These are phyloP conservation scores for Exophiala bonariae DNA, from an alignment of 2,329 filamentous ascomycete genomes.

Conservation along the genomic window DNA sequence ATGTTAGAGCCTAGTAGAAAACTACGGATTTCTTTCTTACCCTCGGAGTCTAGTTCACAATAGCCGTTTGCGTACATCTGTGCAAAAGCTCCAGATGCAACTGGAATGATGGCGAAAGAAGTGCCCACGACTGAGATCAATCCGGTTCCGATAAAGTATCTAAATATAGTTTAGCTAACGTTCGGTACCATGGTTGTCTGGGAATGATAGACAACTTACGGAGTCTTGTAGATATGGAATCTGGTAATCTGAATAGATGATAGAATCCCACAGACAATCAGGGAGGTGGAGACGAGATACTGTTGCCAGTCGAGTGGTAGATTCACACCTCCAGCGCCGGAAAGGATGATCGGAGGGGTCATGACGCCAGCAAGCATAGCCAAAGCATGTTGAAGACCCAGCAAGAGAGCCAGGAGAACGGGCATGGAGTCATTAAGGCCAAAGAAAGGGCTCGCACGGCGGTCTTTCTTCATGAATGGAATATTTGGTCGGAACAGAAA, in stretches of 20 bases:
- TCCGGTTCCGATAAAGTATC: constrained; percentile 64
- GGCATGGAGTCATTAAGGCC: constrained; percentile 69
- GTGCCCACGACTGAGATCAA: constrained; percentile 68
- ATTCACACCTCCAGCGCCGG: constrained; percentile 57
- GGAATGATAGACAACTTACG: constrained; percentile 26
- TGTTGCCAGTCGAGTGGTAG: constrained; percentile 55
- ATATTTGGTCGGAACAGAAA: constrained; percentile 81
- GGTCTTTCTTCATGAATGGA: constrained; percentile 72
- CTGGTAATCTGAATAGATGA: constrained; percentile 67
- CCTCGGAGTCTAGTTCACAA: constrained; percentile 58
- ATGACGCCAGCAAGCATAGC: constrained; percentile 66
- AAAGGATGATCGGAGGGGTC: constrained; percentile 64
- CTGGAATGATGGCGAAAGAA: constrained; percentile 66
- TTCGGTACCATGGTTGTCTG: no score
- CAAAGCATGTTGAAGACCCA: constrained; percentile 70
- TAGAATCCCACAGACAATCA: constrained; percentile 67
- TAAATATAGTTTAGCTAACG: background rate
- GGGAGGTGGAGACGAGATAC: constrained; percentile 68
- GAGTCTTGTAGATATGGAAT: constrained; percentile 62
- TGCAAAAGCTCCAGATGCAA: constrained; percentile 60
- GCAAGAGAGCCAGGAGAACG: constrained; percentile 63
- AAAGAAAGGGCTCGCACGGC: constrained; percentile 66
- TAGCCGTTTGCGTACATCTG: constrained; percentile 67
- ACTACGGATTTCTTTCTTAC: no score
- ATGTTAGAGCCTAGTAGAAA: no score